Evolutionary conservation across 2,329 filamentous ascomycete genomes (phyloP), one percentile per base, ranked within the genome.

Genomic region (Didymella segeticola): DNA sequence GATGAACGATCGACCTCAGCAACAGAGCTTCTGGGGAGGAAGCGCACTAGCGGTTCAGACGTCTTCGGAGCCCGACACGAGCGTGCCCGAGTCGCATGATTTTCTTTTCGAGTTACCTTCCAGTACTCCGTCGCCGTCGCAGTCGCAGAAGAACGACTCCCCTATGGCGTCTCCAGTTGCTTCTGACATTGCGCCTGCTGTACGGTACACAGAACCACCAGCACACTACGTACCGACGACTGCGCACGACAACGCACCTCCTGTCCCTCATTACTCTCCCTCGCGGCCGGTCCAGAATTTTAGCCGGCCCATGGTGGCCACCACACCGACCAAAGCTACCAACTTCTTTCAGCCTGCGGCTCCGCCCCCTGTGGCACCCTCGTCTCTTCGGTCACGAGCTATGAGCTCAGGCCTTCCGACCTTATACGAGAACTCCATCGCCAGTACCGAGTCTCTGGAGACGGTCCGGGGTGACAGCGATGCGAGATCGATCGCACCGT

Each of bases 381-480:
- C 62, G 30, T 46, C 49, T 56, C 9, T 64, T 60, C 39, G 60
- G 54, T 39, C 50, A 54, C 33, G 57, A 43, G 19, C 57, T 53
- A n/a, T 55, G 53, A 48, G 53, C 11, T 57, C 66, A n/a, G 59
- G 59, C 31, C 48, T 73, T 17, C 69, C 70, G 6, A 72, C 69
- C 9, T 42, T 73, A 4, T 72, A 73, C 49, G 70, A 73, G 47
- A 63, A 58, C 2, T 72, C 68, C 8, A 57, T 70, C 12, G 60
- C 66, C 20, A 67, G 66, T 31, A 64, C 58, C n/a, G 66, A 69
- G 29, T 51, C 55, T 15, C 30, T 59, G 37, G 50, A 54, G 33
- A 58, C 55, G 34, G 37, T 60, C 9, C 41, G 50, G 9, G 60
- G 62, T 33, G 36, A 62, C 4, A 22, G 51, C 17, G 63, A 69